Evolutionary conservation across 345 rosid genomes (phyloP), one percentile per base, ranked within the genome.

Genomic region (Brassica rapa): DNA sequence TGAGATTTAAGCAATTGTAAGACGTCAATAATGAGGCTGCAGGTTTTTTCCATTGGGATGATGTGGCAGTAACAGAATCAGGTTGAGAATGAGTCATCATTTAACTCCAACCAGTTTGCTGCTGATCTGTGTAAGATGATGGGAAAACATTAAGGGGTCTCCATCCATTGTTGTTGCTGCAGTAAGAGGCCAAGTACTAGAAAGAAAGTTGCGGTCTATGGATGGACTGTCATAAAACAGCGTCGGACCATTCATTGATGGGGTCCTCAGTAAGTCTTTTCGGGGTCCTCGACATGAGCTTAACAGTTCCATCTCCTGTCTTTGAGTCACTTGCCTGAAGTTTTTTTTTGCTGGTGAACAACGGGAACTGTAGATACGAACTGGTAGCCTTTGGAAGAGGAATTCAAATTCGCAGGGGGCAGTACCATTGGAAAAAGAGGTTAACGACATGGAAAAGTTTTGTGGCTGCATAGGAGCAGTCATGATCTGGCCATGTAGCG

Each of bases 141-240:
- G 87, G 30, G 73, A 19, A 66, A 75, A 82, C 51, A 68, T 6
- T 16, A 82, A 76, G 53, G 66, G 65, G 68, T 79, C 83, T 66
- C 68, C 64, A 19, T 76, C 29, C 6, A 73, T 27, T 16, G 84
- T 53, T 29, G 80, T 19, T 30, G 84, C 10, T 19, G 19, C 19
- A 46, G 64, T 75, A 24, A 86, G 73, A 62, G 84, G 80, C 89
- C 89, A 83, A 66, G 83, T 72, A 67, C 88, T 88, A 16, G 93
- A 80, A 62, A 74, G 84, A 68, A 86, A 86, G 81, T 80, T 84
- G 19, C 85, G 87, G 33, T 80, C 81, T 70, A 81, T 76, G 25
- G 87, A 77, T 51, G 90, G 80, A 78, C 85, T 81, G 66, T 87
- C 87, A 72, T 86, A 87, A 78, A 19, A 19, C 19, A 19, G 19